Base-by-base conservation (phyloP, 2,329 filamentous ascomycete genomes). In the Beauveria sp. region DNA sequence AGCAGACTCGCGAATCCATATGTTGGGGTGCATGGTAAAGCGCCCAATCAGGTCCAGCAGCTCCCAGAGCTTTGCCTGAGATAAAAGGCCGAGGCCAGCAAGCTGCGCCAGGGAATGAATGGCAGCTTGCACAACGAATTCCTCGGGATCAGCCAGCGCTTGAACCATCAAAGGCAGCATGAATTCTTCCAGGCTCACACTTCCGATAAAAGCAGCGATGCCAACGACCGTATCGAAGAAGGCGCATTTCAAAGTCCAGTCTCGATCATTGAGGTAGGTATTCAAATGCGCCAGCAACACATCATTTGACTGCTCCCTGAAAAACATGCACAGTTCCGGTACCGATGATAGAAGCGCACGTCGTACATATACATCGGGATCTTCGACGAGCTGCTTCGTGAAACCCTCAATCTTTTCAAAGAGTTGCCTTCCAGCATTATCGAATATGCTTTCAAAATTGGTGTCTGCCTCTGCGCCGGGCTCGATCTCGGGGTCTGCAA, bases 201-300 rank as follows among this genome's bases (percentile, higher is more conserved):
- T 92, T 30, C 94, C 94, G 40, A 97, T 84, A 67, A 96, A 96
- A 1, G 90, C 85, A 4, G 92, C 91, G 65, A 99, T 92, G 3
- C 92, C 93, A 18, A 97, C 91, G 28, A 97, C 91, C 0, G 92
- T 91, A 69, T 96, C 92, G 69, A 99, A 97, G 71, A 97, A 97
- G 3, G 93, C 92, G 68, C 92, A 97, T 72, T 96, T 97, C 37
- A 99, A 77, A 72, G 91, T 91, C 94, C 94, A 99, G 71, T 99
- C 92, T 47, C 89, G 86, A 68, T 97, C 94, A 66, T 99, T 99
- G 9, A 99, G 77, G 68, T 99, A 99, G 0, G 94, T 99, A 70
- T 97, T 97, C 30, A 99, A 79, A 75, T 99, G 94, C 37, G 92
- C 96, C 24, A 99, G 78, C 18, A 99, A 87, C n/a, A 99, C 91